Conservation (phyloP, 2,329 filamentous ascomycete genomes). For the Polychaeton citri region DNA sequence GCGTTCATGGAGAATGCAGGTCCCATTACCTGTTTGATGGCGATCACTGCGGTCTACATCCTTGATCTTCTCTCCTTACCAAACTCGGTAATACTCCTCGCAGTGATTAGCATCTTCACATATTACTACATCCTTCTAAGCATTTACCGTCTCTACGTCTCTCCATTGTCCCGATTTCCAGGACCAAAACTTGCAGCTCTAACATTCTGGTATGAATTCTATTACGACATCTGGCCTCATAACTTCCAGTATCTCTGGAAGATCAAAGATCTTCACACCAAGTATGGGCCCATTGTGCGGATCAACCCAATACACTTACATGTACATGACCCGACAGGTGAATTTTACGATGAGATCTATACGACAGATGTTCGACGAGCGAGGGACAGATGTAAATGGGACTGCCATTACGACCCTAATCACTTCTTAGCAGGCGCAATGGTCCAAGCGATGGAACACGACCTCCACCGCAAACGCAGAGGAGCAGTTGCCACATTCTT, state of each 20-base stretch:
- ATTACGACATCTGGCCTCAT: constrained; percentile 11
- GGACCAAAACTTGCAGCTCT: constrained; percentile 16
- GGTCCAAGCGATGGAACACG: not conserved
- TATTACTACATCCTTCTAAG: constrained; percentile 6
- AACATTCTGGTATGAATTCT: constrained; percentile 16
- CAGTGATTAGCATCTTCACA: not conserved
- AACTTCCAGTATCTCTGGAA: constrained; percentile 11
- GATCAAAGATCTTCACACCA: constrained; percentile 14
- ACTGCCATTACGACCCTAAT: constrained; percentile 1
- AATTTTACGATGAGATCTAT: constrained; percentile 4
- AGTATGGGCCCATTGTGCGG: constrained; percentile 7
- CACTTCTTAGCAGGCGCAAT: not conserved
- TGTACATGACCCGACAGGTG: not conserved
- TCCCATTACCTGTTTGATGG: not conserved
- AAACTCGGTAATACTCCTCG: not conserved
- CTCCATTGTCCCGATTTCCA: constrained; percentile 15
- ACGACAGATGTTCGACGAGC: constrained; percentile 1
- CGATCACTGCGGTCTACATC: not conserved
- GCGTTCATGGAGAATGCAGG: not conserved
- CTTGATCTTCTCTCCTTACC: not conserved
- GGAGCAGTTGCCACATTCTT: constrained; percentile 4
- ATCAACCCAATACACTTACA: not conserved
- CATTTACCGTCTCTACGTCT: constrained; percentile 12
- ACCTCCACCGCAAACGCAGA: constrained; percentile 1
- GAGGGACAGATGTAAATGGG: constrained; percentile 2